A percentile compares a stretch with the other conserved stretches of the same genome.
These are phyloP conservation scores for Begonia loranthoides DNA, from an alignment of 306 rosid genomes.

Conservation along the genomic window DNA sequence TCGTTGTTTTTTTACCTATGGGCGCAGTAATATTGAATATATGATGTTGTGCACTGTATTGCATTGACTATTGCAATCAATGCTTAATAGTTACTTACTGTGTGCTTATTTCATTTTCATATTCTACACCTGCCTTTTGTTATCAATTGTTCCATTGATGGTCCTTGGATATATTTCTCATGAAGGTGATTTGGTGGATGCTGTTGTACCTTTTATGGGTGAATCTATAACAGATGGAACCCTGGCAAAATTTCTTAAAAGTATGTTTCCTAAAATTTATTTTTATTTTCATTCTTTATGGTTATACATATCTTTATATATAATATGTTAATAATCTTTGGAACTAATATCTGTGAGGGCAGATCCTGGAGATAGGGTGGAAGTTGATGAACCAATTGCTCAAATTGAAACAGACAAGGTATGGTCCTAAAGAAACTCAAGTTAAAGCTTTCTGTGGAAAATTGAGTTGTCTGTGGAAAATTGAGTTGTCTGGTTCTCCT, in stretches of 20 bases:
- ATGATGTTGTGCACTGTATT: too few relatives aligned
- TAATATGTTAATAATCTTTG: not conserved
- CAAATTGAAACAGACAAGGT: slow-evolving; percentile 89
- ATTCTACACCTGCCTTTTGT: too few relatives aligned
- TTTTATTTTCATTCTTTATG: not conserved
- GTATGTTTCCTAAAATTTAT: slow-evolving; percentile 22
- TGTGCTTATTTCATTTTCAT: too few relatives aligned
- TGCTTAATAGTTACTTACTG: too few relatives aligned
- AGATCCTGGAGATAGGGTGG: slow-evolving; percentile 68
- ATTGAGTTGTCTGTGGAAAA: not conserved
- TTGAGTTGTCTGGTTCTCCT: slow-evolving; percentile 2
- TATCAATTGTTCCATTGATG: too few relatives aligned
- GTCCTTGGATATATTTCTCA: slow-evolving; percentile 14
- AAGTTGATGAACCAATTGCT: slow-evolving; percentile 70
- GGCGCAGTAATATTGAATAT: too few relatives aligned
- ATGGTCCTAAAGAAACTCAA: slow-evolving; percentile 4
- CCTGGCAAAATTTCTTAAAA: slow-evolving; percentile 63
- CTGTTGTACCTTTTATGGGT: slow-evolving; percentile 67
- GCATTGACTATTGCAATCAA: too few relatives aligned
- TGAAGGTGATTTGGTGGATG: slow-evolving; percentile 57
- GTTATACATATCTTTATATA: slow-evolving; percentile 12
- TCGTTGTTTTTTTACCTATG: too few relatives aligned
- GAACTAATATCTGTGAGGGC: slow-evolving; percentile 9
- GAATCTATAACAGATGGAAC: slow-evolving; percentile 78
- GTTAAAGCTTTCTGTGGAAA: slow-evolving; percentile 7